These are phyloP conservation scores for Coemansia sp. DNA, from an alignment of 192 early-diverging fungal species.

Conservation along the genomic window DNA sequence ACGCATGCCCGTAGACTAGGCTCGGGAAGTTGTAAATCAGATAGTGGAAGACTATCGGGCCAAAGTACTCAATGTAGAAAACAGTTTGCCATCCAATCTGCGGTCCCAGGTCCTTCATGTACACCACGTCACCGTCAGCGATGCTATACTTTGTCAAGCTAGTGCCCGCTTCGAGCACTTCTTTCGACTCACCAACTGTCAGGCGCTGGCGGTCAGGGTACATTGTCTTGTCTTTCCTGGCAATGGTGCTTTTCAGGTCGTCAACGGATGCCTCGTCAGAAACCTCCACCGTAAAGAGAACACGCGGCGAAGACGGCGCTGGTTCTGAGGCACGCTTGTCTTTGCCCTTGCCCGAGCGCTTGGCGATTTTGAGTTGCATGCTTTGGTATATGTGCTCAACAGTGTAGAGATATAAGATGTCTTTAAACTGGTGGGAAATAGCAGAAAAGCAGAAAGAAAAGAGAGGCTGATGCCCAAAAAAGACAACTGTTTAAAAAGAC, in stretches of 20 bases:
- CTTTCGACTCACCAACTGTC: conserved; percentile 65
- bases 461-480: not conserved
- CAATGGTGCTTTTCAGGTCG: conserved; percentile 69
- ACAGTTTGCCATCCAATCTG: conserved; percentile 95
- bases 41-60: conserved; percentile 84
- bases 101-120: conserved; percentile 76
- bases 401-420: not conserved
- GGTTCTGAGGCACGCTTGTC: not conserved
- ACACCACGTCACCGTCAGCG: conserved; percentile 62
- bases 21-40: conserved; percentile 76
- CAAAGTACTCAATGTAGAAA: conserved; percentile 91
- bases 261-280: conserved; percentile 61
- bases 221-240: conserved; percentile 52
- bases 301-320: conserved; percentile 12
- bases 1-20: conserved; percentile 65
- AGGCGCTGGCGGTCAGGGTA: conserved; percentile 82
- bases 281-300: conserved; percentile 62
- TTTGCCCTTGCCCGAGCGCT: conserved; percentile 20
- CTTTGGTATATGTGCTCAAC: not conserved
- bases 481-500: not conserved
- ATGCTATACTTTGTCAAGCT: conserved; percentile 63
- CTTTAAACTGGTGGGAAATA: not conserved
- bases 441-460: not conserved
- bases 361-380: conserved; percentile 45
- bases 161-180: conserved; percentile 56